These are phyloP conservation scores for Citropsis articulata DNA, from an alignment of 345 rosid genomes.

Conservation along the genomic window DNA sequence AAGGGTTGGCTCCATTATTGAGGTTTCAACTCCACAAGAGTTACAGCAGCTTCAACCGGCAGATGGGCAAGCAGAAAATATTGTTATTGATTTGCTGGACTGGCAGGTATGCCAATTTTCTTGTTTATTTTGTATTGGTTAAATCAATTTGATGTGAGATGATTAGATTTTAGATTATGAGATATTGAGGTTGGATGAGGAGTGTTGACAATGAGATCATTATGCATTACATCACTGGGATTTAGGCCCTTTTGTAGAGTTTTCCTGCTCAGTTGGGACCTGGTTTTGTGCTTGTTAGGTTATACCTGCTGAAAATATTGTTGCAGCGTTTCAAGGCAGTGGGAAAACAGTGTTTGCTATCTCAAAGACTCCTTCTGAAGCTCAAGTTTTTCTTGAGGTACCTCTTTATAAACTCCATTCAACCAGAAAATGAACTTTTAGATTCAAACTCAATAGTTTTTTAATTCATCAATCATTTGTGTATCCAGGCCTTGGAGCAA, in stretches of 20 bases:
- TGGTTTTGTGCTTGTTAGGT: constrained; percentile 40
- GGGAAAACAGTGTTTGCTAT: constrained; percentile 66
- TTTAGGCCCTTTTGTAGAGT: no score
- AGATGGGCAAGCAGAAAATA: constrained; percentile 34
- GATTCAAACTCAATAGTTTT: background rate
- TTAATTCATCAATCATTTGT: background rate
- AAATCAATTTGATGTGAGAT: background rate
- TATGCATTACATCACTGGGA: background rate
- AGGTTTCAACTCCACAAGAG: constrained; percentile 62
- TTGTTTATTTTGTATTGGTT: background rate
- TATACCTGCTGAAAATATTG: constrained; percentile 85
- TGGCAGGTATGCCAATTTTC: constrained; percentile 60
- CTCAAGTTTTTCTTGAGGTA: constrained; percentile 76
- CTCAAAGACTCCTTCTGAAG: constrained; percentile 60
- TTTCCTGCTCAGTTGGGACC: background rate
- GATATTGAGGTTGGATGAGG: background rate
- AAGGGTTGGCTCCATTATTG: constrained; percentile 49
- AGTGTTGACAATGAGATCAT: background rate
- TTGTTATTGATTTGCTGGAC: constrained; percentile 62
- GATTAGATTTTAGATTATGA: background rate
- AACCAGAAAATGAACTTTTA: background rate
- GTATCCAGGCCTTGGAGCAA: constrained; percentile 70
- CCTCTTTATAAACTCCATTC: constrained; percentile 2
- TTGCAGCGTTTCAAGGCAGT: constrained; percentile 81
- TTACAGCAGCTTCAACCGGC: constrained; percentile 54